Base-by-base conservation (phyloP, 225 moss, liverwort and hornwort genomes). In the Bryum argenteum region DNA sequence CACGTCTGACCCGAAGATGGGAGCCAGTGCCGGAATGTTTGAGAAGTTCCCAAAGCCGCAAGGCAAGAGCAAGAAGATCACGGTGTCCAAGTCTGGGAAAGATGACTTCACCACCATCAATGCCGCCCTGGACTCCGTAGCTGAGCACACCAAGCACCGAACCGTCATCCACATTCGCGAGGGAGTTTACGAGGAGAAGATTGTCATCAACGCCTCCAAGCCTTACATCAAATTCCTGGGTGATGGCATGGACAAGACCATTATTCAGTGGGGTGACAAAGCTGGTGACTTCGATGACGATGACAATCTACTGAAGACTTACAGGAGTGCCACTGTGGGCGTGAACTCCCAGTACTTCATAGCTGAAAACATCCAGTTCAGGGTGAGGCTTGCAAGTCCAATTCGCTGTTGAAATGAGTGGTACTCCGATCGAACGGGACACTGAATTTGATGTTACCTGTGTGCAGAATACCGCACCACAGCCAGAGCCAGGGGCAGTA, bases 251-350 rank as follows among this genome's bases (percentile, higher is more conserved):
- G 64, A 71, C 24, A 78, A 72, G n/a, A 85, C 90, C 8, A 75
- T 90, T 2, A 85, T 90, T 11, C 76, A 78, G 42, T 90, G 81
- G 79, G 76, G 79, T 54, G 87, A 82, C 58, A 81, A 62, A 50
- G 90, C 90, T 13, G 83, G 85, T 3, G 87, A 90, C 64, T 80
- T 76, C 11, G 76, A 71, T 21, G 85, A 82, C 22, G 71, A 68
- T 0, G 64, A 76, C 18, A 71, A 66, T 44, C 70, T 79, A 50
- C 70, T 90, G 38, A 85, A 81, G 66, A 90, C 90, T 9, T 90
- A 80, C 70, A 78, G 43, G 39, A 90, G 86, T 18, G 90, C 90
- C 23, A 90, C 90, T 9, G 90, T 90, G 39, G 90, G 85, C n/a
- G 81, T 90, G 42, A 83, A 87, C 63, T 83, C 90, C 5, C 54